Base-by-base conservation (phyloP, 306 rosid species). In the Geum urbanum region DNA sequence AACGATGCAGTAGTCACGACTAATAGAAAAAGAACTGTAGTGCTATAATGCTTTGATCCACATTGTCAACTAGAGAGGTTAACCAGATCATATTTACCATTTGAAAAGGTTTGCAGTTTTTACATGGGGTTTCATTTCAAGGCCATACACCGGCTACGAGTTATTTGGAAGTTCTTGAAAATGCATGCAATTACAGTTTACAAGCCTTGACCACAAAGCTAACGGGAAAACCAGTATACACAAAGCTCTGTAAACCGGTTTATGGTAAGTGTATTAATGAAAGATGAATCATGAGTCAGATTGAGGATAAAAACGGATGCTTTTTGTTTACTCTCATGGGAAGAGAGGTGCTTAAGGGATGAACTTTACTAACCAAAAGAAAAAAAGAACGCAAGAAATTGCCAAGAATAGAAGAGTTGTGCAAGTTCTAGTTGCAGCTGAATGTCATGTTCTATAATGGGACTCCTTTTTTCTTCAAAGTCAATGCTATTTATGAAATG, bases 401-500 rank as follows among this genome's bases (percentile, higher is more conserved):
- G 4, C 37, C 8, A 43, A 43, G 46, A 27, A 57, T 12, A 24
- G 63, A 32, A 57, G 13, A 57, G 27, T 57, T 27, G 13, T 8
- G 63, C 63, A 56, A 24, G 9, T 27, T 57, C 40, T 6, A 41
- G 63, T 40, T 22, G 61, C 61, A 20, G 61, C 37, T 20, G 15
- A 19, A 16, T 8, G 16, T 4, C 61, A 22, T 10, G 37, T 53
- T 27, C 63, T 57, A 14, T 27, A 2, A 40, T 20, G 24, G 13
- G 64, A 76, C 63, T 56, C 40, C 18, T 44, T 22, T 24, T 43
- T 14, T 50, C 13, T 55, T 64, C 27, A 4, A 63, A 46, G 71
- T 63, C 80, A 55, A 70, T 63, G 55, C 46, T 45, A 32, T 53
- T 56, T 8, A 9, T 3, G 5, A 76, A 22, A 18, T 14, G 39